Evolutionary conservation across 2,329 filamentous ascomycete genomes (phyloP).

Genomic region (Colletotrichum sp.): DNA sequence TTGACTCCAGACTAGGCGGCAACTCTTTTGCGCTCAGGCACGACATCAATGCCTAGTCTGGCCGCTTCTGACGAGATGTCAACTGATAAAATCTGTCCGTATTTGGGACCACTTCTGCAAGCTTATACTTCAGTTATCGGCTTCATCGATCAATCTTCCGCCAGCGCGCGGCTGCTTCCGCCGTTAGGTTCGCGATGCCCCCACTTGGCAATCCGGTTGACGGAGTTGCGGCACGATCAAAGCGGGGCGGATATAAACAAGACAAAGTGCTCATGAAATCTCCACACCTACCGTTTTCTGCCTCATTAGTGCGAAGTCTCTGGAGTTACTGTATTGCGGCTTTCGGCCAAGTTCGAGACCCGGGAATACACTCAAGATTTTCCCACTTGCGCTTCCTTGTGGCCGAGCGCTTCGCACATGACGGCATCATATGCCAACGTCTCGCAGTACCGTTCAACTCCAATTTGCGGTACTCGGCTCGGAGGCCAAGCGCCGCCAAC

Average conservation of each 20-base stretch:
- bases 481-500: neutral
- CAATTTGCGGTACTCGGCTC: accelerated
- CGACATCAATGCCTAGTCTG: neutral
- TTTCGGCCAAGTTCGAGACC: neutral
- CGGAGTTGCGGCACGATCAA: neutral
- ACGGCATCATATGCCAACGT: neutral
- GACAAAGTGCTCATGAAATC: neutral
- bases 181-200: neutral
- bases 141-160: neutral
- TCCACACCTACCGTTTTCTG: neutral
- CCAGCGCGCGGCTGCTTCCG: neutral
- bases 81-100: neutral
- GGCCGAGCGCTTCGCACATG: neutral
- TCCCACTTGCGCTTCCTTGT: neutral
- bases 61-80: neutral
- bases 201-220: neutral
- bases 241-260: neutral
- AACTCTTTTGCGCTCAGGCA: neutral
- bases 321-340: neutral
- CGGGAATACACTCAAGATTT: neutral
- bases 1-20: neutral
- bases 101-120: neutral
- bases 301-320: neutral
- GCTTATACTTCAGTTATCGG: neutral
- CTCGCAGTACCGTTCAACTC: no score